Conservation (phyloP, 2,329 filamentous ascomycete species). For the Basipetospora sp. region DNA sequence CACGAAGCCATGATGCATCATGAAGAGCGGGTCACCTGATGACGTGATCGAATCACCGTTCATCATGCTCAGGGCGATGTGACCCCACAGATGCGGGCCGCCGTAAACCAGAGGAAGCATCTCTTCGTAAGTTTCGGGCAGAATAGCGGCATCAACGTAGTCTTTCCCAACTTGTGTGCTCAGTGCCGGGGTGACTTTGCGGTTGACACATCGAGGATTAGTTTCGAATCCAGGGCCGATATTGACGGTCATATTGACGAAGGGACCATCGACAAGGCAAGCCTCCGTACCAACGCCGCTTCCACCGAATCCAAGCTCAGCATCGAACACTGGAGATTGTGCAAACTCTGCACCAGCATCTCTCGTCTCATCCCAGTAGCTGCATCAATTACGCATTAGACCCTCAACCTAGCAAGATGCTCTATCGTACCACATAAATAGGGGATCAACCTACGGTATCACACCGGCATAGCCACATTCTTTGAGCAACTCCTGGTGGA, state of each 20-base stretch:
- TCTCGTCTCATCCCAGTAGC: constrained; percentile 7
- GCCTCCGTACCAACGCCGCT: constrained; percentile 3
- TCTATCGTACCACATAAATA: neutral
- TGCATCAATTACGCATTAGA: neutral
- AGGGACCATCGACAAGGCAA: constrained; percentile 5
- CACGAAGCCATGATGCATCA: constrained; percentile 8
- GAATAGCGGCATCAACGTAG: constrained; percentile 6
- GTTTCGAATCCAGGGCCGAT: constrained; percentile 7
- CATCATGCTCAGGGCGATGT: constrained; percentile 7
- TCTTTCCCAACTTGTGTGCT: constrained; percentile 4
- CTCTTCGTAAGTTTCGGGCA: constrained; percentile 1
- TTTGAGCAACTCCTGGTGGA: constrained; percentile 4
- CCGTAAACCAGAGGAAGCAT: constrained; percentile 6
- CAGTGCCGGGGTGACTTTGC: constrained; percentile 5
- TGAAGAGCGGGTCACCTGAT: constrained; percentile 7
- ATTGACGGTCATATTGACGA: constrained; percentile 7
- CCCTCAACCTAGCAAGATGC: neutral
- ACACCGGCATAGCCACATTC: constrained; percentile 6
- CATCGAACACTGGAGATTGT: constrained; percentile 3
- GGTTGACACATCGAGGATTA: constrained; percentile 5
- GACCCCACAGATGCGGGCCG: constrained; percentile 6
- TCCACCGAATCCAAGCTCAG: constrained; percentile 6
- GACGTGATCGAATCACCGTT: constrained; percentile 8
- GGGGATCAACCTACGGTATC: constrained; percentile 3
- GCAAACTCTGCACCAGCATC: constrained; percentile 5